Percentiles rank a stretch among this genome's conserved stretches.
Conservation (phyloP, 1,284 basidiomycete species). For the Irpex lacteus region DNA sequence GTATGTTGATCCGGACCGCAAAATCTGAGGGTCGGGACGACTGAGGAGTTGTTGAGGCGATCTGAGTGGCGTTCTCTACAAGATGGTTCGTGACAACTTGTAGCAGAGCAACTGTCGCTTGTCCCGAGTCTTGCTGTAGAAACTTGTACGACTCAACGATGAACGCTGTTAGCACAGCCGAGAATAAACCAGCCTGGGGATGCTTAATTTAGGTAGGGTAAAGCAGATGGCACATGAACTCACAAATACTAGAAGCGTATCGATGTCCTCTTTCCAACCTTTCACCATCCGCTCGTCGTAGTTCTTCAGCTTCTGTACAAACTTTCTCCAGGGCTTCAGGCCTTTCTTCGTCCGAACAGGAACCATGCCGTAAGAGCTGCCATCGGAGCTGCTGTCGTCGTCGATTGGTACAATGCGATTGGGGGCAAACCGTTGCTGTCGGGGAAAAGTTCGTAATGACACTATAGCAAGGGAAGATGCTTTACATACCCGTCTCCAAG, state of each 20-base stretch:
- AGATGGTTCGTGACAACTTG: slow-evolving; percentile 12
- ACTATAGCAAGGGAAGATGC: not conserved
- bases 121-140: slow-evolving; percentile 17
- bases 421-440: not conserved
- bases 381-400: not conserved
- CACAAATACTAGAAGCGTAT: slow-evolving; percentile 23
- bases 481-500: not conserved
- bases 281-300: slow-evolving; percentile 18
- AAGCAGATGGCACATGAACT: not conserved
- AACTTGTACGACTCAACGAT: slow-evolving; percentile 20
- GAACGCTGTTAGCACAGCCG: slow-evolving; percentile 24
- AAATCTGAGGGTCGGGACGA: slow-evolving; percentile 1
- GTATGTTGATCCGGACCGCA: slow-evolving; percentile 19
- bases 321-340: slow-evolving; percentile 16
- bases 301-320: slow-evolving; percentile 16
- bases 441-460: not conserved
- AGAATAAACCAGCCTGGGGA: slow-evolving; percentile 22
- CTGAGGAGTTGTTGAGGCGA: not conserved
- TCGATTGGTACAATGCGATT: not conserved
- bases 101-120: slow-evolving; percentile 8
- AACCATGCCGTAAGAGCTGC: not conserved
- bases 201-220: not conserved
- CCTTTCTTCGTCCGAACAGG: not conserved
- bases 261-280: slow-evolving; percentile 23
- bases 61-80: not conserved